These are phyloP conservation scores for Cyathus striatus DNA, from an alignment of 768 basidiomycete species.

Conservation along the genomic window DNA sequence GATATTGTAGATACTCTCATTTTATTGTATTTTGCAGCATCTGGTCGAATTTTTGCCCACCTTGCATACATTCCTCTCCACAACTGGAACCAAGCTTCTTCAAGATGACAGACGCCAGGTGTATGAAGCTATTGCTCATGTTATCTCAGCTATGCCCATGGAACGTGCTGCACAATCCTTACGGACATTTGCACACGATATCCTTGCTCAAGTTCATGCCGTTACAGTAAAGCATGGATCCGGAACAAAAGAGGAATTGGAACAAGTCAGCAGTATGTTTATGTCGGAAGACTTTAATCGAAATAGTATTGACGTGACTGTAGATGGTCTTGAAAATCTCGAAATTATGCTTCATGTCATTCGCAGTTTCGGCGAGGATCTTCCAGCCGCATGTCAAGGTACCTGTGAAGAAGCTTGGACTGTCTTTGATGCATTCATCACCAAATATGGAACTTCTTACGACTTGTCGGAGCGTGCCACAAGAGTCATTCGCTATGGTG, in stretches of 20 bases:
- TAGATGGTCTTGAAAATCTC: constrained; percentile 87
- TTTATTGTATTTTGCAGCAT: constrained; percentile 46
- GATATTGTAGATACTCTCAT: constrained; percentile 1
- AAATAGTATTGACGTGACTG: too few species aligned
- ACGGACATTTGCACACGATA: constrained; percentile 80
- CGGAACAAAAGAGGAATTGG: constrained; percentile 67
- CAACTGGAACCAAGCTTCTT: constrained; percentile 70
- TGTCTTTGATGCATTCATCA: constrained; percentile 76
- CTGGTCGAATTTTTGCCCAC: constrained; percentile 89
- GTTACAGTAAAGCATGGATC: constrained; percentile 47
- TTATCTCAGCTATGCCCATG: constrained; percentile 93
- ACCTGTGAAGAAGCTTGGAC: constrained; percentile 80
- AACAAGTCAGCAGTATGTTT: constrained; percentile 65
- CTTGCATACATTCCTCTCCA: constrained; percentile 81
- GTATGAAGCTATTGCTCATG: constrained; percentile 92
- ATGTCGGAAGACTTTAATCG: too few species aligned
- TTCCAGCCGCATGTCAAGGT: constrained; percentile 75
- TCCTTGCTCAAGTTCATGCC: constrained; percentile 71
- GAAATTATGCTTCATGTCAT: constrained; percentile 89
- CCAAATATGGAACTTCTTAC: constrained; percentile 72
- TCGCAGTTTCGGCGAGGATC: constrained; percentile 72
- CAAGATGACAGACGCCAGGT: constrained; percentile 91
- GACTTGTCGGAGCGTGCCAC: constrained; percentile 80
- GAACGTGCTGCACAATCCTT: constrained; percentile 82
- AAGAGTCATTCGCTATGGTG: constrained; percentile 77